Conservation (phyloP, 2,329 filamentous ascomycete genomes). For the Trichoderma koningiopsis region DNA sequence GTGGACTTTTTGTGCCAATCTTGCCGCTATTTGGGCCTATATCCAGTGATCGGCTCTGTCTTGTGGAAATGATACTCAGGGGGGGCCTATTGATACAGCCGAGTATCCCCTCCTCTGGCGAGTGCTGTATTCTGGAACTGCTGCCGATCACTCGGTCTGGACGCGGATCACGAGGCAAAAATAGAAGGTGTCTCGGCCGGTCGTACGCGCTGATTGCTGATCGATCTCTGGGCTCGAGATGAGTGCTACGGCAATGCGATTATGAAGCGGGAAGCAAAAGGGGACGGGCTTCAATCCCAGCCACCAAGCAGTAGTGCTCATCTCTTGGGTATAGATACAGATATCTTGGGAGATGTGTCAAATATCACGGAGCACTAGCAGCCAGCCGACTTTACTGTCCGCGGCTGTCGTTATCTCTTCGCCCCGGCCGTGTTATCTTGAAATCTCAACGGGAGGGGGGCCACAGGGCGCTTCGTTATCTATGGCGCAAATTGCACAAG, state of each 20-base stretch:
- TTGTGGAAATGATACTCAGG: slow-evolving; percentile 24
- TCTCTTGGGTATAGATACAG: slow-evolving; percentile 1
- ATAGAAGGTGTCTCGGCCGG: slow-evolving; percentile 17
- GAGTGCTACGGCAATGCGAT: not conserved
- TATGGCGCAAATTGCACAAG: slow-evolving; percentile 18
- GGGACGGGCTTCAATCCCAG: not conserved
- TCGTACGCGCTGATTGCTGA: slow-evolving; percentile 2
- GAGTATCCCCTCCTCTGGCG: not conserved
- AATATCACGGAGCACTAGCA: slow-evolving; percentile 1
- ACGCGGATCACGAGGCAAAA: slow-evolving; percentile 13
- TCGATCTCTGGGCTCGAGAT: not conserved
- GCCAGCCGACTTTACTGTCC: not conserved
- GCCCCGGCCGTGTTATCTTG: not conserved
- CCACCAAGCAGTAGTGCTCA: not conserved
- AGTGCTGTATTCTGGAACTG: not conserved
- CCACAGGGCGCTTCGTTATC: slow-evolving; percentile 21
- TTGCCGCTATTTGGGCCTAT: not conserved
- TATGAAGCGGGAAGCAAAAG: not conserved
- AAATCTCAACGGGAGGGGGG: not conserved
- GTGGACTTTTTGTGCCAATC: not conserved
- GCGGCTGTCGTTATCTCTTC: slow-evolving; percentile 10
- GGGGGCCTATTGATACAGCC: slow-evolving; percentile 1
- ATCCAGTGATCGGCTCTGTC: slow-evolving; percentile 17
- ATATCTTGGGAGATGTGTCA: not conserved
- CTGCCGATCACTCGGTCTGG: slow-evolving; percentile 8